Conservation (phyloP, 2,329 filamentous ascomycete genomes). For the Aspergillus tanneri region DNA sequence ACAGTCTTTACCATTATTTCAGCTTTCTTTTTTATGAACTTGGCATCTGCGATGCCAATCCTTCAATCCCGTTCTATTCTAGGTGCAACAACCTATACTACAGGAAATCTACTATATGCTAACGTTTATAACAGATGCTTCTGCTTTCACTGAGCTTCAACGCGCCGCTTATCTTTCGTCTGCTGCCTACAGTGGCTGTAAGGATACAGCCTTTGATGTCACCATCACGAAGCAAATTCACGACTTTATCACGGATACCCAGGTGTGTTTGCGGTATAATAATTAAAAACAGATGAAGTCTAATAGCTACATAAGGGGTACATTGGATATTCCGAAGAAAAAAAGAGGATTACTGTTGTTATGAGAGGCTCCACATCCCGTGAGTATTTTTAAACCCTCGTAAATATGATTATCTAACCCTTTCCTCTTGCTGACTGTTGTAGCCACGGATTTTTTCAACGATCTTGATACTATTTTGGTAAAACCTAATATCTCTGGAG, state of each 20-base stretch:
- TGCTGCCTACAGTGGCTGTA: conserved; percentile 30
- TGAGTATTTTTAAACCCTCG: conserved; percentile 6
- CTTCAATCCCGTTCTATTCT: too few relatives aligned
- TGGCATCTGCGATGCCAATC: too few relatives aligned
- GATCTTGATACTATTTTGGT: conserved; percentile 27
- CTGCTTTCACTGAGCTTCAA: conserved; percentile 22
- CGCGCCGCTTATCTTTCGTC: conserved; percentile 33
- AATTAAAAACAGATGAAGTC: too few relatives aligned
- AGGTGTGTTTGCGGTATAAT: too few relatives aligned
- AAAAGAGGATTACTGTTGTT: conserved; percentile 29
- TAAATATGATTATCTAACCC: neutral
- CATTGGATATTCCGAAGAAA: conserved; percentile 27
- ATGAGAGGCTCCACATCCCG: conserved; percentile 33
- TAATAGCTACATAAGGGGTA: too few relatives aligned
- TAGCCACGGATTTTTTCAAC: conserved; percentile 25
- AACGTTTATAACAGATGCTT: conserved; percentile 20
- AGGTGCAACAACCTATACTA: too few relatives aligned
- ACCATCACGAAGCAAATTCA: conserved; percentile 30
- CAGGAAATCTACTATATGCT: too few relatives aligned
- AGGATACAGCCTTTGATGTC: conserved; percentile 29
- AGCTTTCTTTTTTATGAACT: too few relatives aligned
- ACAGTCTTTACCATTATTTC: too few relatives aligned
- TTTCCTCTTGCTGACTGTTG: neutral
- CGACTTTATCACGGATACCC: conserved; percentile 25
- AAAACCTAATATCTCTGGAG: conserved; percentile 27